Conservation (phyloP, 441 rosid genomes). For the Gossypium lobatum region DNA sequence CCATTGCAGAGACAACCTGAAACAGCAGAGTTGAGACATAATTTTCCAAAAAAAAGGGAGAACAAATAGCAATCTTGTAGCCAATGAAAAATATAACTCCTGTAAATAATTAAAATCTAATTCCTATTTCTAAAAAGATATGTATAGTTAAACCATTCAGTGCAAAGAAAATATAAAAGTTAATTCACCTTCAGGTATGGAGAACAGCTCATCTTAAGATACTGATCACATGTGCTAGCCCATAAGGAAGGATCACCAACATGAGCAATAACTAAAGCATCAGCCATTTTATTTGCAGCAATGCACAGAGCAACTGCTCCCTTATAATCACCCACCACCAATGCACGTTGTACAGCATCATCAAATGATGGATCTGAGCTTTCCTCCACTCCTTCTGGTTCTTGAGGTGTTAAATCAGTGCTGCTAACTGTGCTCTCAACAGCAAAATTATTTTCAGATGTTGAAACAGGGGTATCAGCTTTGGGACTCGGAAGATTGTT, state of each 20-base stretch:
- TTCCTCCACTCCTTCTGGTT: constrained; percentile 53
- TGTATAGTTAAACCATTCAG: background rate
- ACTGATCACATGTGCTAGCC: constrained; percentile 86
- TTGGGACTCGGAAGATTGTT: constrained; percentile 96
- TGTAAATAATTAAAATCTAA: background rate
- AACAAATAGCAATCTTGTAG: background rate
- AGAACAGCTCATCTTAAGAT: constrained; percentile 66
- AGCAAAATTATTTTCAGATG: constrained; percentile 38
- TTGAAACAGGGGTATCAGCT: constrained; percentile 65
- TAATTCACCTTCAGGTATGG: constrained; percentile 80
- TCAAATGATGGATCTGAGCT: constrained; percentile 73
- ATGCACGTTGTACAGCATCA: constrained; percentile 84
- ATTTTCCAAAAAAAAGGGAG: background rate
- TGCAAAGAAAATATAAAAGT: background rate
- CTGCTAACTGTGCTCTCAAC: constrained; percentile 30
- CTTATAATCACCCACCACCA: constrained; percentile 93
- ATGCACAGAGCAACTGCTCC: constrained; percentile 91
- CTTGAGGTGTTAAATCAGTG: constrained; percentile 39
- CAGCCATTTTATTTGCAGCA: constrained; percentile 82
- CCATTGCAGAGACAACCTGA: constrained; percentile 96
- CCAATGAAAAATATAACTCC: background rate
- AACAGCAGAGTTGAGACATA: constrained; percentile 16
- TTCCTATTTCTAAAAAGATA: background rate
- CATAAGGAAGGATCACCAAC: constrained; percentile 89
- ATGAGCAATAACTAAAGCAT: constrained; percentile 98